A percentile compares a stretch with the other conserved stretches of the same genome.
Evolutionary conservation across 257 asterid genomes (phyloP).

Genomic region (Scutellaria minor): DNA sequence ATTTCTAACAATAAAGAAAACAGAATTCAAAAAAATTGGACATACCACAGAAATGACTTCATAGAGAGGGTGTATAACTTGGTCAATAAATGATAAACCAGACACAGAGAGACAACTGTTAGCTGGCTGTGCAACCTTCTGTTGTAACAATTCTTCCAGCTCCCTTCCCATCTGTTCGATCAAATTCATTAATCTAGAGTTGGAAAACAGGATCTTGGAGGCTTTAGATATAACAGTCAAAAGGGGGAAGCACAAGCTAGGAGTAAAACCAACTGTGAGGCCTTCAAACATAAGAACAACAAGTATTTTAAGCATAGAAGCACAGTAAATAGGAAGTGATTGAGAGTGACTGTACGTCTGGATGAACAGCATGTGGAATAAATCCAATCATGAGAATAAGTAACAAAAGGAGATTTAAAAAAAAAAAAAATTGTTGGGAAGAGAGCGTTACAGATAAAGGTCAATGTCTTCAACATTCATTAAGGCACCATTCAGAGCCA

Average conservation of each 20-base stretch:
- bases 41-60: conserved; percentile 91
- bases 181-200: conserved; percentile 34
- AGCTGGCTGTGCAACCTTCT: conserved; percentile 82
- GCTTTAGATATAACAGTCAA: conserved; percentile 17
- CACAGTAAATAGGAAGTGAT: no score
- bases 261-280: no score
- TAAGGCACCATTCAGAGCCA: conserved; percentile 98
- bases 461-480: conserved; percentile 91
- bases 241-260: conserved; percentile 12
- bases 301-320: no score
- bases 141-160: conserved; percentile 71
- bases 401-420: background rate
- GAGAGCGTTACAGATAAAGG: conserved; percentile 77
- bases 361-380: no score
- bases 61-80: conserved; percentile 83
- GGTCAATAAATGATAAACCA: conserved; percentile 88
- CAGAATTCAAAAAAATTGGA: conserved; percentile 21
- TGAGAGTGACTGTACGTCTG: no score
- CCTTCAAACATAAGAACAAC: no score
- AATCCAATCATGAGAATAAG: background rate
- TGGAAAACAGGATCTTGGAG: conserved; percentile 25
- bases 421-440: conserved; percentile 31
- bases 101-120: conserved; percentile 74
- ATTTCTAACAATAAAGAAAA: conserved; percentile 16
- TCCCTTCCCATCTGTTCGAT: conserved; percentile 91